Base-by-base conservation (phyloP, 768 basidiomycete species). In the Leccinum sublutescens region DNA sequence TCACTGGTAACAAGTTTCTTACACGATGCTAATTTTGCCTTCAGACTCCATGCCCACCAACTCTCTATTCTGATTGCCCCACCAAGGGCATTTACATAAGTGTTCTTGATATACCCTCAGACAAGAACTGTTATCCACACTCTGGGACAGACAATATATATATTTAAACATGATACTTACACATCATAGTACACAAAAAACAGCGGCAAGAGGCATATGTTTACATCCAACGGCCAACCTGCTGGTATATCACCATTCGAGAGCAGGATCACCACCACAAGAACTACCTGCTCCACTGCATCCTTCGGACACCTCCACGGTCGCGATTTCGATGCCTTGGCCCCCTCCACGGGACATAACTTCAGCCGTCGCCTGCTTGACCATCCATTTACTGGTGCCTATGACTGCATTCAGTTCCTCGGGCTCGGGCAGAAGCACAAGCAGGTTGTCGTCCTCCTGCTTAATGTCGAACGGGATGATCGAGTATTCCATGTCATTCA, bases 301-400 rank as follows among this genome's bases (percentile, higher is more conserved):
- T n/a, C 17, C 38, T 40, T 17, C 17, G 17, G 38, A 40, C 17
- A 3, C 38, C 8, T 40, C 38, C 17, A 40, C 38, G 38, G 69
- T 71, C 7, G 74, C 76, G 23, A 80, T 76, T 57, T 79, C 79
- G 15, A 79, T 66, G 9, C 64, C 61, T 45, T 67, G 62, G 10
- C 70, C 66, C 1, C 67, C 69, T 11, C 68, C 70, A 4, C 66
- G 64, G 17, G 71, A 70, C 15, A 61, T 23, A 4, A 75, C 75
- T 50, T 81, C 80, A 3, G 78, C 77, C 17, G 78, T 76, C 1
- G 83, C 81, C 58, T 82, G 78, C 56, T 75, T 77, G 17, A 87
- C 76, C 76, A 87, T 80, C 85, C 87, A 88, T 66, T 82, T 85
- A 23, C 76, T 77, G 4, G 83, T 87, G 2, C 85, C 86, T 27